Evolutionary conservation across 1,284 basidiomycete species (phyloP), one percentile per base, ranked within the genome.

Genomic region (Malassezia sympodialis): DNA sequence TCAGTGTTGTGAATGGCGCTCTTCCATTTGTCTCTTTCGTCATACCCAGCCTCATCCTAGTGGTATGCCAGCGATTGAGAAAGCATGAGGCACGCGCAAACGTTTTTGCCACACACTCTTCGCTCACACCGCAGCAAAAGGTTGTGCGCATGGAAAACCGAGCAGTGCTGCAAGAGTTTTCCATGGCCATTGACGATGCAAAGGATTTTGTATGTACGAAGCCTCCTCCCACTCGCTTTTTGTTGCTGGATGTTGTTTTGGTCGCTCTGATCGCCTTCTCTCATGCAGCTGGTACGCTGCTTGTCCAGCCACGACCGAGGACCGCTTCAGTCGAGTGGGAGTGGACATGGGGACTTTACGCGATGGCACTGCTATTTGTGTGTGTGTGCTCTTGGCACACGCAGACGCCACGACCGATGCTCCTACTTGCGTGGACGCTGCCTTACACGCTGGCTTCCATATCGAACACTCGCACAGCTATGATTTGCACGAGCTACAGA

Each of bases 341-440:
- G 4, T 27, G 17, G 21, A 24, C 30, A 17, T 41, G 30, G 23
- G 26, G 19, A 8, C 40, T 41, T n/a, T 35, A 37, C 19, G 26
- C 15, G 10, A 31, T n/a, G 14, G 17, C 8, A 8, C 17, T 32
- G 3, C 8, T n/a, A 6, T 4, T 26, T 23, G 10, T 49, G 21
- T 63, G 49, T 70, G 65, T 57, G 42, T 66, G 23, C 57, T 58
- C 60, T 21, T 61, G 71, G 44, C 43, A 56, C 15, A 54, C 58
- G 5, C 47, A 46, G 19, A 60, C 56, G 34, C 59, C 66, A n/a
- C 59, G 72, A 51, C 72, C 61, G 49, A 49, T 59, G 39, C 64
- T 68, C 61, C 71, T 72, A 61, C 60, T 64, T 3, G 48, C 52
- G 5, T 56, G 70, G 35, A 58, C 62, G 12, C 12, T 49, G 27